Evolutionary conservation across 352 stramenopile genomes (phyloP).

Genomic region (Blastocystis sp.): DNA sequence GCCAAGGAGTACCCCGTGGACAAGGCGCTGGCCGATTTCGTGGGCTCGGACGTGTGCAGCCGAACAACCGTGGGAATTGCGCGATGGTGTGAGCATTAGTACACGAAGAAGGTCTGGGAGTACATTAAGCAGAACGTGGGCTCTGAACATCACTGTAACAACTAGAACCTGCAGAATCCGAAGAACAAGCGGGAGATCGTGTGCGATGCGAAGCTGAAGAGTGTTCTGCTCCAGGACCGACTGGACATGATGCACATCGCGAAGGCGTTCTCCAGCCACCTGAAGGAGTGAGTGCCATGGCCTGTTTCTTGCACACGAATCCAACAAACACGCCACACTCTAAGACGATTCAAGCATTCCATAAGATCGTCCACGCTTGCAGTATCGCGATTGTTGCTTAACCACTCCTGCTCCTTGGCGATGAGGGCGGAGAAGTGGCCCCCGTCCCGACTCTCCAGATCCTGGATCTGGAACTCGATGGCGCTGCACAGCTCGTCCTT

Average conservation of each 20-base stretch:
- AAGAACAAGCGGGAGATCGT: constrained; percentile 88
- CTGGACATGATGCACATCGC: constrained; percentile 72
- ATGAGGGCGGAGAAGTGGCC: neutral
- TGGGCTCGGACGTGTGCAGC: constrained; percentile 13
- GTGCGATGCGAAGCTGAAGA: constrained; percentile 80
- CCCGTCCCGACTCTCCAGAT: neutral
- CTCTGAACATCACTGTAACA: neutral
- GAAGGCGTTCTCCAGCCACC: neutral
- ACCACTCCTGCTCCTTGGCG: neutral
- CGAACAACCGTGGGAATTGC: neutral
- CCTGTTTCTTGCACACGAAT: neutral
- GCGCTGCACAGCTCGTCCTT: constrained; percentile 6
- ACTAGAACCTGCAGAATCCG: constrained; percentile 85
- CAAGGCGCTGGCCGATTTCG: constrained; percentile 1
- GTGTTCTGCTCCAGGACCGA: constrained; percentile 73
- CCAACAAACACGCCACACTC: constrained; percentile 10
- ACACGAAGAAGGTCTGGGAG: constrained; percentile 88
- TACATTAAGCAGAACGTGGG: constrained; percentile 86
- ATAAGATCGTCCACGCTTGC: neutral
- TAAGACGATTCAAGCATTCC: neutral
- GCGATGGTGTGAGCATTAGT: neutral
- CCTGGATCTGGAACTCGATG: constrained; percentile 8
- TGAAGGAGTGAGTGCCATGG: neutral
- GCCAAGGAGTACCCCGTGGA: constrained; percentile 1
- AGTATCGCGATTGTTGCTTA: constrained; percentile 3